A percentile compares a stretch with the other conserved stretches of the same genome.
phyloP scores from a whole-genome alignment of 441 rosid species.

The Syzygium malaccense region DNA sequence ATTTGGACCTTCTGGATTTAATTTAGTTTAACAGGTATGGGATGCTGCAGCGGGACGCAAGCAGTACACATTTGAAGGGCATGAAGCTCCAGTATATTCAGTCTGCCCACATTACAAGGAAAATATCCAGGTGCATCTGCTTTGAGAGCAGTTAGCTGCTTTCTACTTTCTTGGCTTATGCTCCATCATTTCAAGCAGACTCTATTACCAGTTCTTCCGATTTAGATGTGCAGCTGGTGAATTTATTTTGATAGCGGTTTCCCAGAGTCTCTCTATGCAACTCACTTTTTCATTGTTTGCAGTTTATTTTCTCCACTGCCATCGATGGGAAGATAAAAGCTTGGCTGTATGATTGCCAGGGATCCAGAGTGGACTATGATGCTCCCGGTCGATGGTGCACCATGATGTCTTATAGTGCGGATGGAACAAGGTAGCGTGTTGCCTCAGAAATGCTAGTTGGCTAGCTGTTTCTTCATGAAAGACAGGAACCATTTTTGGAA shows the following conservation, averaged over 20 bases:
- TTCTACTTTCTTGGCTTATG: background rate
- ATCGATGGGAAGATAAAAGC: constrained; percentile 91
- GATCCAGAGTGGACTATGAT: constrained; percentile 85
- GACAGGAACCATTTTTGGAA: background rate
- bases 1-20: background rate
- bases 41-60: constrained; percentile 49
- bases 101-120: constrained; percentile 82
- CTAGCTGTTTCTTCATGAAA: background rate
- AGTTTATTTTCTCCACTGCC: constrained; percentile 91
- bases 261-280: background rate
- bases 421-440: constrained; percentile 57
- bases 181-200: background rate
- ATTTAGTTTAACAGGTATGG: constrained; percentile 54
- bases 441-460: background rate
- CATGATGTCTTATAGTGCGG: constrained; percentile 75
- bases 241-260: background rate
- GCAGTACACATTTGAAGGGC: constrained; percentile 70
- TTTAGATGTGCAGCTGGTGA: background rate
- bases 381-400: constrained; percentile 89
- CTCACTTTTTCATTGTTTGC: constrained; percentile 15
- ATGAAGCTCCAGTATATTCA: constrained; percentile 88
- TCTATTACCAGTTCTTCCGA: background rate
- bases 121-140: constrained; percentile 40
- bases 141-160: background rate
- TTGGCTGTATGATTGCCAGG: constrained; percentile 76